Evolutionary conservation across 2,329 filamentous ascomycete genomes (phyloP), one percentile per base, ranked within the genome.

Genomic region (Cladophialophora exuberans): DNA sequence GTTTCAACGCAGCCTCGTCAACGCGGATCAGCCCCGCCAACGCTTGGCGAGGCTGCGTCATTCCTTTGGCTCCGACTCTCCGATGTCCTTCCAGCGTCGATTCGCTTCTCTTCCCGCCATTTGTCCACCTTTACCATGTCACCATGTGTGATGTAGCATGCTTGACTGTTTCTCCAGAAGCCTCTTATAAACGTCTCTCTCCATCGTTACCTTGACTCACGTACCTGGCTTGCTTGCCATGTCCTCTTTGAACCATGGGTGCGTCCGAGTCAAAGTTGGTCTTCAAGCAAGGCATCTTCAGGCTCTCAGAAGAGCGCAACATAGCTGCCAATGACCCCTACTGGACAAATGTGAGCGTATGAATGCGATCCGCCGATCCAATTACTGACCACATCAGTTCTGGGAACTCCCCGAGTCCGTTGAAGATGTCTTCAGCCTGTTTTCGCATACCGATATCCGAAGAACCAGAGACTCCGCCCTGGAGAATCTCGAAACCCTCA

Each of bases 271-370:
- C 93, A 68, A 97, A 97, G 82, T 86, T 97, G 70, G 90, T 93
- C 70, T 97, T 99, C 83, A 97, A 97, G 77, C 90, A 96, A 76
- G 93, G 92, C 75, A 96, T 97, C 77, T 97, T 97, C 79, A 86
- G 89, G 70, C 84, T 99, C 56, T 94, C 91, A n/a, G 91, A 96
- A 72, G 88, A 96, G 72, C 85, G 86, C 63, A 82, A 89, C 70
- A 97, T 97, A 69, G 82, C 90, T 57, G 85, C 90, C 53, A 88
- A 94, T 73, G 90, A 97, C 76, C 80, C 85, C 15, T 97, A 96
- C 77, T 99, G 94, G 94, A 86, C 88, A 62, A 89, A 90, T 71
- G 91, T 95, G 75, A 69, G 88, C 79, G 53, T 10, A 11, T 42
- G 41, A 33, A 25, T 20, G 45, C 39, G 20, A 15, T 42, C 42